Base-by-base conservation (phyloP, 2,329 filamentous ascomycete species). In the Ambrosiella beaveri region DNA sequence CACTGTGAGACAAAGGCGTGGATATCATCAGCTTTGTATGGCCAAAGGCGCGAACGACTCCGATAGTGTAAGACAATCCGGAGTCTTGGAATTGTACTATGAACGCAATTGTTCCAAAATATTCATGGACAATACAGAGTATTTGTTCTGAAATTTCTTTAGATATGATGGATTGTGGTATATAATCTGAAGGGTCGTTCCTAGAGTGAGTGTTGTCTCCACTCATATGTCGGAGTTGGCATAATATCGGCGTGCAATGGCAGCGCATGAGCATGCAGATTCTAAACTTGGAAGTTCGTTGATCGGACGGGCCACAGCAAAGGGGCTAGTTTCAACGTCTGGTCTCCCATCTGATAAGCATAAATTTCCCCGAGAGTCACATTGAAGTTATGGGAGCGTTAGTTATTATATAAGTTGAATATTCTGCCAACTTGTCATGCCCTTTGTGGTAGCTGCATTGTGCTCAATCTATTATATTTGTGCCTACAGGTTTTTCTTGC, bases 271-370 rank as follows among this genome's bases (percentile, higher is more conserved):
- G 11, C 44, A 15, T n/a, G 44, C 13, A 15, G 44, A 17, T 47
- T 47, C 44, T 47, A 47, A 15, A 47, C 47, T 51, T 51, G 17
- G 17, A n/a, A n/a, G 15, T 27, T 51, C 2, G 19, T 11, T 51
- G 15, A 19, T 19, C 17, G 19, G 47, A 51, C 47, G 19, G 47
- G 47, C 19, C 47, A 51, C 47, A 35, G 17, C 9, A 19, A 36
- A n/a, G 45, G 5, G 15, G 17, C 5, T 27, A 11, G 11, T 51
- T 51, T 27, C 47, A 19, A 51, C 47, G 47, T 51, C 47, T 51
- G 47, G 35, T 15, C 17, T 51, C 47, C 19, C 47, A 51, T 51
- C 19, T 51, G 47, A 51, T 51, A 51, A 51, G 47, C 47, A 51
- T 27, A 51, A 35, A 7, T 51, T 51, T 15, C 11, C 11, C 35